Evolutionary conservation across 306 rosid genomes (phyloP), one percentile per base, ranked within the genome.

Genomic region (Sesbania bispinosa): DNA sequence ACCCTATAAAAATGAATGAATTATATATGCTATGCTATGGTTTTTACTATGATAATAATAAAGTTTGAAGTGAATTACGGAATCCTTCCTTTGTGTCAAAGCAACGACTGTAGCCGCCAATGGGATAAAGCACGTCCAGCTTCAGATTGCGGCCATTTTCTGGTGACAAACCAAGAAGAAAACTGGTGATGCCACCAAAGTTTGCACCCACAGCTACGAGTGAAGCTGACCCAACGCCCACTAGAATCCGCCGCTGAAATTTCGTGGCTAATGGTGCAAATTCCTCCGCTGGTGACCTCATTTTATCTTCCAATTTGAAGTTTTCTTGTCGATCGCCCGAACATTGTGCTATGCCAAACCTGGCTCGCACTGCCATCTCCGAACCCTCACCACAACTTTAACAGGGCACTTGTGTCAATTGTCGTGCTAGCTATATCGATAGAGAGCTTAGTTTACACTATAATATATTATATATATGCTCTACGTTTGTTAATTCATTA

Each of bases 181-280:
- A 87, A 68, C 89, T 89, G 1, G 97, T 87, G 45, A 87, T 64
- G 59, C 97, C 98, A 1, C 81, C 79, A 52, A 94, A 94, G 81
- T 91, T 75, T 23, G 99, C 97, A 19, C 95, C 99, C 46, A 94
- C 38, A 13, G 92, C 93, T 36, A 94, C 96, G 38, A 88, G 65
- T 27, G 96, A 89, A 68, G 97, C 95, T 55, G 96, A 89, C 3
- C 91, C 91, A 10, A 86, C 33, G 0, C 99, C 99, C 27, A 86
- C 69, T 0, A 79, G 69, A 24, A 90, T 83, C 55, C 96, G 85
- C 62, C 97, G 77, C 67, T 78, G 75, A 35, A 94, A 90, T 6
- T 82, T 85, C 1, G 75, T 41, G 20, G 81, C 96, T 16, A 87
- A 71, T 0, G 86, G 87, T 6, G 78, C 81, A 65, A 87, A 89